These are phyloP conservation scores for Rhynchospora breviuscula DNA, from an alignment of 176 grass and related monocot genomes.

Conservation along the genomic window DNA sequence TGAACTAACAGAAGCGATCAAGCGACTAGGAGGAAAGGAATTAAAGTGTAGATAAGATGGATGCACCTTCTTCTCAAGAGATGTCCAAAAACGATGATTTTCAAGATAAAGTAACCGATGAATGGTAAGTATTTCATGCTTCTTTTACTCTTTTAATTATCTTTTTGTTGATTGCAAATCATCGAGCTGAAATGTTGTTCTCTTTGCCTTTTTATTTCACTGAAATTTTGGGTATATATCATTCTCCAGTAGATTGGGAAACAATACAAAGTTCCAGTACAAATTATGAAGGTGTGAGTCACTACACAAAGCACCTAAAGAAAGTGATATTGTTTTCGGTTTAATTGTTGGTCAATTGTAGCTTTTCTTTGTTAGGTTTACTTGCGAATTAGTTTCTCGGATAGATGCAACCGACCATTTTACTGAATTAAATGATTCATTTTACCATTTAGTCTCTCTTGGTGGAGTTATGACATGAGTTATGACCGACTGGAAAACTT, in stretches of 20 bases:
- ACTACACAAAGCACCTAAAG: not conserved
- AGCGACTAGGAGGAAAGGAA: not conserved
- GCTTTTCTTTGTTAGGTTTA: no score
- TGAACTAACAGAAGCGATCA: not conserved
- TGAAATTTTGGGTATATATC: not conserved
- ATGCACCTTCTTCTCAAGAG: constrained; percentile 44
- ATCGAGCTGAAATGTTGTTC: not conserved
- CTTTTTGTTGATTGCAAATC: not conserved
- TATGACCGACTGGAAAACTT: constrained; percentile 1
- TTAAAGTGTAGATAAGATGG: constrained; percentile 24
- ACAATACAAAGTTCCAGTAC: no score
- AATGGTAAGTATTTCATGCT: constrained; percentile 24
- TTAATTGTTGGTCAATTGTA: not conserved
- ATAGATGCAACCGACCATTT: not conserved
- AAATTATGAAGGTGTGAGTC: no score
- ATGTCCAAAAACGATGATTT: constrained; percentile 43
- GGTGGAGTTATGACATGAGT: not conserved
- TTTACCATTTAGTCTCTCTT: not conserved
- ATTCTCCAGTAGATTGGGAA: no score
- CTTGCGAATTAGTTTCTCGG: no score
- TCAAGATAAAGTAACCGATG: constrained; percentile 44
- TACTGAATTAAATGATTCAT: not conserved
- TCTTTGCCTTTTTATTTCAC: not conserved
- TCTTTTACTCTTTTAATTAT: not conserved
- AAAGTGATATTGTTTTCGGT: not conserved